Conservation (phyloP, 148 eudicot genomes). For the Vaccinium macrocarpon region DNA sequence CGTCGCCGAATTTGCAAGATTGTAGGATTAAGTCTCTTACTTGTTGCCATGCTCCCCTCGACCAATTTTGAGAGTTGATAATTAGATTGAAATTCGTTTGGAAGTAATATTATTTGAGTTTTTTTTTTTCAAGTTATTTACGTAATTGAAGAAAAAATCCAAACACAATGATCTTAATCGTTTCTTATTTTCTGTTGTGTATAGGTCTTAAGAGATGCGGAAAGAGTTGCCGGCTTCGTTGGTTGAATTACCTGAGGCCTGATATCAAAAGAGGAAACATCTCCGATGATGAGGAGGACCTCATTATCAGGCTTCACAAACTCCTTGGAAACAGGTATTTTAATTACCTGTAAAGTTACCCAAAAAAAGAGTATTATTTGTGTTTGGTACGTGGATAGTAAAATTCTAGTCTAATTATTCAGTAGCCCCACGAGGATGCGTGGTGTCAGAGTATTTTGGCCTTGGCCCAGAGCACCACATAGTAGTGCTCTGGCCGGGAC, state of each 20-base stretch:
- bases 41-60: neutral
- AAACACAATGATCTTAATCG: too few species aligned
- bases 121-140: neutral
- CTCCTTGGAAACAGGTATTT: constrained; percentile 41
- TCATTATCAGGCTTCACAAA: constrained; percentile 41
- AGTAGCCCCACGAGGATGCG: too few species aligned
- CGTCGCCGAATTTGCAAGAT: neutral
- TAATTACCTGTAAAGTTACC: neutral
- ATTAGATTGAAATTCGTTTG: neutral
- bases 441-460: too few species aligned
- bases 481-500: too few species aligned
- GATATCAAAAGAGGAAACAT: constrained; percentile 47
- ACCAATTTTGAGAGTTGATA: neutral
- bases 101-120: neutral
- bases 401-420: neutral
- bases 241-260: constrained; percentile 40
- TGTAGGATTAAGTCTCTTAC: neutral
- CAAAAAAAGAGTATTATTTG: neutral
- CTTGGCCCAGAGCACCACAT: too few species aligned
- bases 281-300: constrained; percentile 37
- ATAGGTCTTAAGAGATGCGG: constrained; percentile 41
- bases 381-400: neutral
- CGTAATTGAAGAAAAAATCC: too few species aligned
- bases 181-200: neutral
- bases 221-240: constrained; percentile 42